Evolutionary conservation across 495 filamentous ascomycete species (phyloP), one percentile per base, ranked within the genome.

Genomic region (Xylaria sp.): DNA sequence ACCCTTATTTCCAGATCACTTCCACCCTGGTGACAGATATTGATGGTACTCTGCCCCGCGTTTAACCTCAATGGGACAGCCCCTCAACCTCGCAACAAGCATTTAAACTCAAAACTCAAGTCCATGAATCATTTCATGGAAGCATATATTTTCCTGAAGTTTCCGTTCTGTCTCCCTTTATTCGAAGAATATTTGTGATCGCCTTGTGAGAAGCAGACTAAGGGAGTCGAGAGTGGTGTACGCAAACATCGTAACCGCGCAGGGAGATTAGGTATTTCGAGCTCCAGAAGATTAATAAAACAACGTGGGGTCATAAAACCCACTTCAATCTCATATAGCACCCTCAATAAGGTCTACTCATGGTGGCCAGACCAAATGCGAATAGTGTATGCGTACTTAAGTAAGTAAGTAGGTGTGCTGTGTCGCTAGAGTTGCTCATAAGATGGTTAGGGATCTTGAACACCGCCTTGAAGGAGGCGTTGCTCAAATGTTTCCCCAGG

Each of bases 301-400:
- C 31, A 64, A 43, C 61, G 43, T 64, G 61, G 43, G 43, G 61
- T 64, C 43, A 26, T 41, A 14, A n/a, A 29, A 15, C 43, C 62
- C 62, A 65, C 62, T 37, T 31, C 44, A 65, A 65, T 65, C 29
- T 65, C 62, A 29, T 65, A 65, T 37, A n/a, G n/a, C n/a, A n/a
- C n/a, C n/a, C n/a, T n/a, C n/a, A n/a, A n/a, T n/a, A n/a, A n/a
- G n/a, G n/a, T n/a, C n/a, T n/a, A n/a, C n/a, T n/a, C n/a, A 24
- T 58, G 29, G 21, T 26, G 11, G 26, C 48, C 48, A 52, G 48
- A 14, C 26, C 26, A 26, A 29, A 55, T 6, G 52, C 31, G 26
- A 55, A 55, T 50, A n/a, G n/a, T n/a, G n/a, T n/a, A n/a, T n/a
- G n/a, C n/a, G n/a, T n/a, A n/a, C n/a, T n/a, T n/a, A n/a, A n/a